phyloP scores from a whole-genome alignment of 2,329 filamentous ascomycete genomes.

The Clathrospora elynae region DNA sequence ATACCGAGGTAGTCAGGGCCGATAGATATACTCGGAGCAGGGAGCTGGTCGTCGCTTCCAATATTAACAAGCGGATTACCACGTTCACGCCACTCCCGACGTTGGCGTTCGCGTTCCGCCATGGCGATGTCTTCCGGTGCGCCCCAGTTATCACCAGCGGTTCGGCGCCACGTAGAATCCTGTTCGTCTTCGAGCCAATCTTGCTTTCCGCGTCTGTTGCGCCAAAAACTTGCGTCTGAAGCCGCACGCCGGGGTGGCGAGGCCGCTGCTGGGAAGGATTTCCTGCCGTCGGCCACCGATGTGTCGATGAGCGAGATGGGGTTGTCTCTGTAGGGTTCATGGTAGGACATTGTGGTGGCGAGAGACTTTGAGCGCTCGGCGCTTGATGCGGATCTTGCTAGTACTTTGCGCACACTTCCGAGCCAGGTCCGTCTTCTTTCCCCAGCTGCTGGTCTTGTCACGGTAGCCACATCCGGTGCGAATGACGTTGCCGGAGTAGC shows the following conservation, averaged over 20 bases:
- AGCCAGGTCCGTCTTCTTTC: constrained; percentile 46
- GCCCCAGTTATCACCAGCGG: constrained; percentile 46
- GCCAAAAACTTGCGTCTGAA: constrained; percentile 52
- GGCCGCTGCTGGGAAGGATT: constrained; percentile 27
- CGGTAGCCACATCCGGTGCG: constrained; percentile 22
- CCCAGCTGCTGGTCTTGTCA: constrained; percentile 19
- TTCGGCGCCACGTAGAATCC: constrained; percentile 38
- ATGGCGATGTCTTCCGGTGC: constrained; percentile 40
- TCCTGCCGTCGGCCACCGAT: constrained; percentile 15
- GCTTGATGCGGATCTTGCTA: constrained; percentile 38
- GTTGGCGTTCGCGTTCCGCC: constrained; percentile 38
- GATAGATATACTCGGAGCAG: constrained; percentile 38
- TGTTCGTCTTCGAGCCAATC: constrained; percentile 50
- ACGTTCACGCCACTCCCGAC: constrained; percentile 39
- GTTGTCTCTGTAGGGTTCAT: constrained; percentile 40
- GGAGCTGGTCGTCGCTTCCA: constrained; percentile 31
- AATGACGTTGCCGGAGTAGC: constrained; percentile 36
- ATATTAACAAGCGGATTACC: constrained; percentile 39
- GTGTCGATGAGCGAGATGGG: constrained; percentile 21
- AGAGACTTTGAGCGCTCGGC: constrained; percentile 38
- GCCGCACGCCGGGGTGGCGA: constrained; percentile 50
- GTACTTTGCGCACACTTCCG: constrained; percentile 44
- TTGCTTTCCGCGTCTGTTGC: constrained; percentile 49
- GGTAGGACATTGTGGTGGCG: constrained; percentile 27
- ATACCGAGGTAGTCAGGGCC: constrained; percentile 28